Base-by-base conservation (phyloP, 176 grass and related monocot species). In the Olyra latifolia region DNA sequence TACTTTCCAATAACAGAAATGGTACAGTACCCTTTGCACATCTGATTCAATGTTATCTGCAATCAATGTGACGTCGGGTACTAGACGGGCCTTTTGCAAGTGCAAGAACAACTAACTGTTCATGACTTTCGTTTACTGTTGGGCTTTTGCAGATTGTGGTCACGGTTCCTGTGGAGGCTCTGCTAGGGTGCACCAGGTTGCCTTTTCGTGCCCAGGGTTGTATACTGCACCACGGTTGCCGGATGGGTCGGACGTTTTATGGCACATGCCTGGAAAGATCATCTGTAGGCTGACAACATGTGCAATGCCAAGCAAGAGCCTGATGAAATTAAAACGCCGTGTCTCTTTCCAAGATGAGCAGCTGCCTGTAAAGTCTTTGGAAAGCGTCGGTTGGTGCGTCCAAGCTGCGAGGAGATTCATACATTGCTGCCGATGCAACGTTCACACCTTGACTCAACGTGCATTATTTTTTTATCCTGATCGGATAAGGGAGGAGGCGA, bases 41-140 rank as follows among this genome's bases (percentile, higher is more conserved):
- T 46, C 27, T 6, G 44, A 40, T 75, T 80, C 8, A 85, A 63
- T 85, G 75, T 35, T 69, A 3, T 57, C 52, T 24, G 55, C 32
- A 74, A 80, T 56, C 49, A 66, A 48, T 81, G 65, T 57, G 64
- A 57, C 38, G 30, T 64, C 19, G 61, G 35, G 16, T 46, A 22
- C 64, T 42, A 20, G 45, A 25, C 46, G 57, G 46, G 30, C 62
- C 80, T 58, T 77, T 66, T 48, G 57, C 69, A 54, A 62, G 41
- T 43, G 50, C 38, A 15, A 20, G 14, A 78, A 35, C 52, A 60
- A 55, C 64, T 8, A 39, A 66, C 39, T 58, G 72, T 82, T 63
- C 66, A 77, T 77, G 10, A 77, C 71, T 71, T 75, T 77, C 29
- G 12, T 15, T 71, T 15, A 72, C 83, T 86, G 83, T 77, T 80